A percentile compares a stretch with the other conserved stretches of the same genome.
These are phyloP conservation scores for Lanmaoa pseudosensibilis DNA, from an alignment of 768 basidiomycete genomes.

Conservation along the genomic window DNA sequence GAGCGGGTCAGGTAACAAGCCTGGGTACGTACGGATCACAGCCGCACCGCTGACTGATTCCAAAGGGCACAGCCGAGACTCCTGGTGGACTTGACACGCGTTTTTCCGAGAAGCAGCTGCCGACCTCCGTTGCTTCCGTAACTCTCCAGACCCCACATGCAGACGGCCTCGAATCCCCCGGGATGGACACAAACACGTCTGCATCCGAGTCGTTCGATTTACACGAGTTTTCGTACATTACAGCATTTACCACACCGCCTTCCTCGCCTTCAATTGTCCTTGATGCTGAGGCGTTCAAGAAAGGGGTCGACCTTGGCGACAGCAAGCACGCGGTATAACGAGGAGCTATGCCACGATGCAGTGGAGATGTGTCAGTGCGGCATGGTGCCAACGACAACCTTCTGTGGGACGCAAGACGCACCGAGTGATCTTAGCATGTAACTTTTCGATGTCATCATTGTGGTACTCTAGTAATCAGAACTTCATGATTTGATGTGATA, in stretches of 20 bases:
- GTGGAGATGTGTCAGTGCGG: slow-evolving; percentile 13
- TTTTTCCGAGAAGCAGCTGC: slow-evolving; percentile 2
- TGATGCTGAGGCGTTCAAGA: slow-evolving; percentile 10
- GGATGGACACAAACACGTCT: slow-evolving; percentile 8
- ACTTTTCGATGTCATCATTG: slow-evolving; percentile 13
- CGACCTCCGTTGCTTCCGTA: slow-evolving; percentile 10
- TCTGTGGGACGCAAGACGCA: background rate
- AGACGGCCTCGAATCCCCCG: slow-evolving; percentile 12
- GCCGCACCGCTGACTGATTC: background rate
- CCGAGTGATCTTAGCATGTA: slow-evolving; percentile 14
- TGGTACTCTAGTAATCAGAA: slow-evolving; percentile 10
- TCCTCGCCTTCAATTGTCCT: slow-evolving; percentile 24
- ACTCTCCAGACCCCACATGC: slow-evolving; percentile 7
- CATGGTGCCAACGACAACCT: slow-evolving; percentile 1
- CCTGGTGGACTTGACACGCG: background rate
- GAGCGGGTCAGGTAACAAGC: slow-evolving; percentile 13
- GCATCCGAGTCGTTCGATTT: slow-evolving; percentile 24
- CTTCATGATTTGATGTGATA: slow-evolving; percentile 28
- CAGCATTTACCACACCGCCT: slow-evolving; percentile 33
- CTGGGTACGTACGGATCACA: background rate
- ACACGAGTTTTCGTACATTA: slow-evolving; percentile 33
- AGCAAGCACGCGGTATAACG: slow-evolving; percentile 15
- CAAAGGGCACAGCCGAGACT: slow-evolving; percentile 3
- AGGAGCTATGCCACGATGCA: background rate
- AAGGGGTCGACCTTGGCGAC: slow-evolving; percentile 7